Percentiles rank a stretch among this genome's conserved stretches.
These are phyloP conservation scores for Aspergillus wentii DNA, from an alignment of 495 filamentous ascomycete genomes.

Conservation along the genomic window DNA sequence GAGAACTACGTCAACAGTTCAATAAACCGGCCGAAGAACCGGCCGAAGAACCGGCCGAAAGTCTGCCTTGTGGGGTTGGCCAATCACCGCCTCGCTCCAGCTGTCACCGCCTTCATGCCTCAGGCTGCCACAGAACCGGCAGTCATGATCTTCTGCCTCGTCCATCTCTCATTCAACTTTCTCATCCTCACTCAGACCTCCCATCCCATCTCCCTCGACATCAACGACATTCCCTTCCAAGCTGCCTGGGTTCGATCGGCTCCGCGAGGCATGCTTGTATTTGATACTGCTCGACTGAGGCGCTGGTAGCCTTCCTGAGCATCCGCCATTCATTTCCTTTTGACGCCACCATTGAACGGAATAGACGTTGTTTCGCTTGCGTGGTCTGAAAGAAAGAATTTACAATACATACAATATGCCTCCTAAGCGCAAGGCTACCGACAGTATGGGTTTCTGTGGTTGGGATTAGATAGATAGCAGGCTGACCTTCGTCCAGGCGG, in stretches of 20 bases:
- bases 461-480: conserved; percentile 13
- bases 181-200: not conserved
- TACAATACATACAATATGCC: conserved; percentile 49
- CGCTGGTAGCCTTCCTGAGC: conserved; percentile 19
- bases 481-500: conserved; percentile 43
- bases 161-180: conserved; percentile 2
- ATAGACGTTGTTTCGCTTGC: conserved; percentile 12
- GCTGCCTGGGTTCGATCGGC: not conserved
- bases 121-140: not conserved
- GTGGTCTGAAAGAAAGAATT: conserved; percentile 5
- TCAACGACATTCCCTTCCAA: not conserved
- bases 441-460: conserved; percentile 37
- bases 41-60: conserved; percentile 3
- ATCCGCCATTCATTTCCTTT: conserved; percentile 4
- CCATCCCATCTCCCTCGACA: not conserved
- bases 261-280: not conserved
- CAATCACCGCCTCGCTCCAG: not conserved
- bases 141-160: conserved; percentile 2
- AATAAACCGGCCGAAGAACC: not conserved
- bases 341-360: not conserved
- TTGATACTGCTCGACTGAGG: conserved; percentile 9
- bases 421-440: conserved; percentile 71
- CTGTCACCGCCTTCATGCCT: conserved; percentile 1
- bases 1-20: conserved; percentile 27
- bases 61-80: not conserved